These are phyloP conservation scores for Myxozyma udenii DNA, from an alignment of 805 yeast genomes.

Conservation along the genomic window DNA sequence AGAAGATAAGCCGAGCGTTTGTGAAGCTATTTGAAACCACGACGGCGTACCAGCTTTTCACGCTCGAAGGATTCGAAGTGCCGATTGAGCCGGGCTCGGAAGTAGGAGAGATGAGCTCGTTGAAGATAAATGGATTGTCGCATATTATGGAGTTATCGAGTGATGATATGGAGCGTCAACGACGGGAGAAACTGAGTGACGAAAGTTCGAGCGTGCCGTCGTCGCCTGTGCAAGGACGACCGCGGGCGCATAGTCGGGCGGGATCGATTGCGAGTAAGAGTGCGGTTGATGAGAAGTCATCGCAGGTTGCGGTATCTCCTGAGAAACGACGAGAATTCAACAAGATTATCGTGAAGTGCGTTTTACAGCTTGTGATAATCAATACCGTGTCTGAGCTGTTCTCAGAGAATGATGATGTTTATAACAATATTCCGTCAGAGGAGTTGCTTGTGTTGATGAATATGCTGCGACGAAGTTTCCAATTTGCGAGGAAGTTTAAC, in stretches of 20 bases:
- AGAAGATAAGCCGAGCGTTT: slow-evolving; percentile 60
- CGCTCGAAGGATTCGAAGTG: slow-evolving; percentile 48
- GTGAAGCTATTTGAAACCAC: slow-evolving; percentile 71
- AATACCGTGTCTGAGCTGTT: slow-evolving; percentile 82
- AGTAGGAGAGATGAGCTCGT: slow-evolving; percentile 6
- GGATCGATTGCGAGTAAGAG: background rate
- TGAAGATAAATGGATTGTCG: slow-evolving; percentile 27
- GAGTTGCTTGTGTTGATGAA: slow-evolving; percentile 59
- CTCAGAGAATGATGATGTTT: slow-evolving; percentile 53
- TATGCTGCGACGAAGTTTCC: slow-evolving; percentile 64
- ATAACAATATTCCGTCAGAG: slow-evolving; percentile 62
- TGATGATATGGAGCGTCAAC: slow-evolving; percentile 20
- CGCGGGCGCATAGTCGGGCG: background rate
- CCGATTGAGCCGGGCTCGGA: slow-evolving; percentile 24
- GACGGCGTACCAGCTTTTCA: slow-evolving; percentile 77
- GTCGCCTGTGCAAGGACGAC: slow-evolving; percentile 2
- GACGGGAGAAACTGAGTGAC: slow-evolving; percentile 24
- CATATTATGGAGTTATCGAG: background rate
- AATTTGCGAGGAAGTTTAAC: slow-evolving; percentile 82
- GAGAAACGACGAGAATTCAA: slow-evolving; percentile 54
- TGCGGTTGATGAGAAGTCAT: background rate
- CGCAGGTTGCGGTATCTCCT: slow-evolving; percentile 29
- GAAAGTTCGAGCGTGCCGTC: slow-evolving; percentile 8
- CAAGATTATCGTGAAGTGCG: slow-evolving; percentile 85
- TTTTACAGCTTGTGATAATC: slow-evolving; percentile 82